These are phyloP conservation scores for Leptographium radiaticola DNA, from an alignment of 2,329 filamentous ascomycete genomes.

Conservation along the genomic window DNA sequence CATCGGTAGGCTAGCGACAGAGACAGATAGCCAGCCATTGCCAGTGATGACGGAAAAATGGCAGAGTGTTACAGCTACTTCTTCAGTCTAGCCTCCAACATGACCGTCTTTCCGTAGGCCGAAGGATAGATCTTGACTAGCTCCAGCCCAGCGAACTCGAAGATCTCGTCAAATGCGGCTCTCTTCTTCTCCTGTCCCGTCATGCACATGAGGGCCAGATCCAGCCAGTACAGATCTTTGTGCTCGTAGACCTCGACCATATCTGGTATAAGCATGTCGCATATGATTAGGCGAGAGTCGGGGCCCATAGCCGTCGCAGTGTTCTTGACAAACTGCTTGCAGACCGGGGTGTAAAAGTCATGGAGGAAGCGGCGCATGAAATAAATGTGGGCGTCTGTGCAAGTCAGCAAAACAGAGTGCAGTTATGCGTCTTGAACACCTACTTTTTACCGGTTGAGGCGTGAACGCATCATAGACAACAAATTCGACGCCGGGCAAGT, in stretches of 20 bases:
- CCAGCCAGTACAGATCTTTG: background rate
- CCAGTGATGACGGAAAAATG: too few species aligned
- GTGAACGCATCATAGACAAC: background rate
- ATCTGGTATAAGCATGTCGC: conserved; percentile 1
- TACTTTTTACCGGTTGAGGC: conserved; percentile 2
- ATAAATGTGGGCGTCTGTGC: conserved; percentile 2
- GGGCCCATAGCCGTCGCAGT: background rate
- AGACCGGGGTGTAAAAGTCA: background rate
- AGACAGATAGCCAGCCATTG: too few species aligned
- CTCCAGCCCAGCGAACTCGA: background rate
- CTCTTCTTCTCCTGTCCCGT: conserved; percentile 1
- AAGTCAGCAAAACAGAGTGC: background rate
- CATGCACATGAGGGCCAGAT: background rate
- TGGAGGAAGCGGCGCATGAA: conserved; percentile 3
- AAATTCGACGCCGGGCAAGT: background rate
- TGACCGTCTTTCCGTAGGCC: background rate
- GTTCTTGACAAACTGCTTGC: conserved; percentile 3
- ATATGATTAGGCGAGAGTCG: background rate
- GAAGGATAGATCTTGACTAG: conserved; percentile 2
- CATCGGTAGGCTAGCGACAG: too few species aligned
- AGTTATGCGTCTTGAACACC: background rate
- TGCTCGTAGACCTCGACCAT: background rate
- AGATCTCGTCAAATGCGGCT: background rate
- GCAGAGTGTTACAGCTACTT: background rate
- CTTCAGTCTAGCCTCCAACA: background rate